Evolutionary conservation across 2,329 filamentous ascomycete genomes (phyloP), one percentile per base, ranked within the genome.

Genomic region (Colletotrichum tabaci): DNA sequence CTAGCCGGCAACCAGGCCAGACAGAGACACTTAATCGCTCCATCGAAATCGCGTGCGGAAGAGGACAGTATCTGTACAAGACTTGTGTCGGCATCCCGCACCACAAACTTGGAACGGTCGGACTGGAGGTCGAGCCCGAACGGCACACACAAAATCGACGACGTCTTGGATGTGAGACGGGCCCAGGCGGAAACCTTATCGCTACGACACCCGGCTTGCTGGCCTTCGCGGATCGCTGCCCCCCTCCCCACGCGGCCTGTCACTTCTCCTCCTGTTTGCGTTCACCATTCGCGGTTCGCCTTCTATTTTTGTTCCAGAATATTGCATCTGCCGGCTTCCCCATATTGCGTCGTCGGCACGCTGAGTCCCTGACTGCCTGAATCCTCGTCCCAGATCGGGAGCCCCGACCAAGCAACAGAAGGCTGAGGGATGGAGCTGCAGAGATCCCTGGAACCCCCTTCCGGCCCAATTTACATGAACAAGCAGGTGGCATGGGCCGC

Each of bases 281-380:
- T 56, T 61, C 12, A 10, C 6, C 23, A 15, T 35, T 35, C 23
- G 38, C 42, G 52, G 52, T 61, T 67, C 38, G 40, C 49, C 52
- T 53, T 65, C 68, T 71, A 71, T 71, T 71, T 71, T 71, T 71
- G 58, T 63, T 46, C 63, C 49, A 66, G 58, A 67, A 21, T 7
- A 71, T 60, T 30, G 46, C 52, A 55, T 63, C 53, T 55, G 46
- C 55, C 68, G 52, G 21, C 13, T 42, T 30, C 30, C 52, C 57
- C 52, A 63, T 13, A 47, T 58, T 62, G 30, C 46, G 21, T 38
- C 26, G 57, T 53, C 35, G 64, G 35, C 46, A 53, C 47, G 38
- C 46, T 40, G 50, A 35, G 47, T 61, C 58, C 50, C 38, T 30
- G 30, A 30, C 30, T 30, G 30, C 30, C 30, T 9, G 52, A 66